These are phyloP conservation scores for Aspergillus sp. DNA, from an alignment of 2,329 filamentous ascomycete genomes.

Conservation along the genomic window DNA sequence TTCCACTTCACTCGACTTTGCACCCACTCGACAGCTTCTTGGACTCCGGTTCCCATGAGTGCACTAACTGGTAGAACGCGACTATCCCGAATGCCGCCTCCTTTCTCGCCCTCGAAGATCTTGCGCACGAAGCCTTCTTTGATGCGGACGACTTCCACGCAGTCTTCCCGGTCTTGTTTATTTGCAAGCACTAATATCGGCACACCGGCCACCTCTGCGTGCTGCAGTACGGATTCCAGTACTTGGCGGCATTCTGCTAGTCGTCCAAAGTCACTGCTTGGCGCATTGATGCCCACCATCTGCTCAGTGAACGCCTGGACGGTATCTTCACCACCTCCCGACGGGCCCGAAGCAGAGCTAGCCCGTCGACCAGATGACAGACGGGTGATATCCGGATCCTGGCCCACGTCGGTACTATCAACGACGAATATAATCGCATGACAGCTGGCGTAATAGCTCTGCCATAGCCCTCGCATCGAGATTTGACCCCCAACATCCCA, in stretches of 20 bases:
- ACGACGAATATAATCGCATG: constrained; percentile 98
- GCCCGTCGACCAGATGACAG: constrained; percentile 28
- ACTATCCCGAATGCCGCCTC: constrained; percentile 78
- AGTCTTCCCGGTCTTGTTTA: constrained; percentile 96
- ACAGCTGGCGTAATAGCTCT: constrained; percentile 88
- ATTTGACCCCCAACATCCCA: constrained; percentile 98
- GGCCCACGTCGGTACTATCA: constrained; percentile 85
- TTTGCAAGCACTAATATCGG: constrained; percentile 90
- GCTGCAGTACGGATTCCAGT: constrained; percentile 82
- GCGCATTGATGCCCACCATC: constrained; percentile 30
- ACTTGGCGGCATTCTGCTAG: constrained; percentile 86
- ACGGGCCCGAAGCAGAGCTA: constrained; percentile 19
- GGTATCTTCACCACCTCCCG: constrained; percentile 7
- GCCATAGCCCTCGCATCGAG: constrained; percentile 84
- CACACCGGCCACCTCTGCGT: constrained; percentile 84
- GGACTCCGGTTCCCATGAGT: constrained; percentile 74
- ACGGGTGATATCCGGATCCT: constrained; percentile 64
- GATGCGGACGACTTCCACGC: constrained; percentile 92
- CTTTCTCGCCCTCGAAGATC: constrained; percentile 93
- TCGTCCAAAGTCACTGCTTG: constrained; percentile 43
- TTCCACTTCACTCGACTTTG: constrained; percentile 92
- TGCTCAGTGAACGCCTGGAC: constrained; percentile 25
- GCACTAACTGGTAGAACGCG: constrained; percentile 87
- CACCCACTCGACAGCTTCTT: constrained; percentile 96
- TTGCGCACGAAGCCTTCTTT: constrained; percentile 94